These are phyloP conservation scores for Penicillium longicatenatum DNA, from an alignment of 495 filamentous ascomycete genomes.

Conservation along the genomic window DNA sequence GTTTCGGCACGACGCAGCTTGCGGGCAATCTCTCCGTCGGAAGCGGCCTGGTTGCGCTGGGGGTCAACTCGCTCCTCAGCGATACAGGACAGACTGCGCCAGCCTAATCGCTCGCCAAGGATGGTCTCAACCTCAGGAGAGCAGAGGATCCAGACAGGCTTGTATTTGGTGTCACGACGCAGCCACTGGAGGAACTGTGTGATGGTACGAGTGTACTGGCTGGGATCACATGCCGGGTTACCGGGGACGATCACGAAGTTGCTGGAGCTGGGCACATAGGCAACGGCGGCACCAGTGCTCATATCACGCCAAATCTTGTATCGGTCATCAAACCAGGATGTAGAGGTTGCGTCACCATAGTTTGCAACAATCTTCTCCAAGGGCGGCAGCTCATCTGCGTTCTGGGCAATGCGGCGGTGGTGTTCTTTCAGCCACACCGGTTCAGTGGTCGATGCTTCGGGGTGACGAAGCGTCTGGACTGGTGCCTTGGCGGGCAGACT, in stretches of 20 bases:
- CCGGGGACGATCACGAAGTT: constrained; percentile 79
- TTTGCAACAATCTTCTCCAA: constrained; percentile 83
- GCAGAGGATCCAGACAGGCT: constrained; percentile 80
- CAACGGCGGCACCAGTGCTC: constrained; percentile 73
- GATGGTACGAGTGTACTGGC: constrained; percentile 71
- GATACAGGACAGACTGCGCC: constrained; percentile 81
- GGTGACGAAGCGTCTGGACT: constrained; percentile 64
- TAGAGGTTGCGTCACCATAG: constrained; percentile 87
- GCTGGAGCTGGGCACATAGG: constrained; percentile 70
- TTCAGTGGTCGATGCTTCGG: constrained; percentile 74
- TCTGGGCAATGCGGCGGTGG: constrained; percentile 36
- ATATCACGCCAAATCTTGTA: constrained; percentile 81
- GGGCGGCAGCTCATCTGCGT: constrained; percentile 60
- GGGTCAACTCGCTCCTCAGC: constrained; percentile 80
- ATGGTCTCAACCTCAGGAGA: constrained; percentile 69
- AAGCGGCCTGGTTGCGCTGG: constrained; percentile 50
- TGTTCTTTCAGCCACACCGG: constrained; percentile 56
- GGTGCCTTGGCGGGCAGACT: constrained; percentile 64
- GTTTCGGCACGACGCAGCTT: constrained; percentile 77
- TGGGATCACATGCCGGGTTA: constrained; percentile 73
- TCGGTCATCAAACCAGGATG: constrained; percentile 81
- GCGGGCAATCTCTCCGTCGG: constrained; percentile 62
- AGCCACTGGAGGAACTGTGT: constrained; percentile 71
- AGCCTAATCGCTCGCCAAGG: constrained; percentile 72
- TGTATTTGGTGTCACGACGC: constrained; percentile 67